Conservation (phyloP, 768 basidiomycete genomes). For the Sarcodon sp. region DNA sequence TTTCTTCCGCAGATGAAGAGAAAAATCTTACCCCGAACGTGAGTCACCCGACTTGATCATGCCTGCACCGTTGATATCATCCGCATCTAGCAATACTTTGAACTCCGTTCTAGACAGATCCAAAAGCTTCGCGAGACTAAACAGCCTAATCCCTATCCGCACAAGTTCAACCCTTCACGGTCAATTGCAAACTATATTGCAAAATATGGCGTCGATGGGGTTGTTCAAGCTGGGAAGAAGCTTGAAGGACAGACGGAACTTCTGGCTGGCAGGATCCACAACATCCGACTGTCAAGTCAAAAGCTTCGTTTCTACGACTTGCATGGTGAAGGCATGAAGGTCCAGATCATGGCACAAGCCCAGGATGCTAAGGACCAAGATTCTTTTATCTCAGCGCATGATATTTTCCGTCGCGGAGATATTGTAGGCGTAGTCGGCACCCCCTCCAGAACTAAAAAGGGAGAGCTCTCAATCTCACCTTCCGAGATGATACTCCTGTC, state of each 20-base stretch:
- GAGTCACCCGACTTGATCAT: slow-evolving; percentile 18
- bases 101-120: slow-evolving; percentile 83
- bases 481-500: slow-evolving; percentile 76
- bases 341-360: slow-evolving; percentile 89
- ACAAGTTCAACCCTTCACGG: slow-evolving; percentile 89
- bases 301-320: slow-evolving; percentile 94
- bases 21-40: slow-evolving; percentile 69
- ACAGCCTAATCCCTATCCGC: slow-evolving; percentile 91
- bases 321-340: slow-evolving; percentile 81
- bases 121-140: slow-evolving; percentile 74
- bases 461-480: slow-evolving; percentile 86
- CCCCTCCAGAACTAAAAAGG: slow-evolving; percentile 89
- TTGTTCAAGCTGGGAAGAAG: slow-evolving; percentile 55
- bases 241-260: slow-evolving; percentile 43
- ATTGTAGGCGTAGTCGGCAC: slow-evolving; percentile 86
- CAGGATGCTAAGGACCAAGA: slow-evolving; percentile 62
- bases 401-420: slow-evolving; percentile 89
- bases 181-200: slow-evolving; percentile 67
- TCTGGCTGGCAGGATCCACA: slow-evolving; percentile 87
- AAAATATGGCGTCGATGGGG: slow-evolving; percentile 60
- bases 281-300: slow-evolving; percentile 67
- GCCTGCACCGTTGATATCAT: background rate
- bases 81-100: slow-evolving; percentile 81
- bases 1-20: slow-evolving; percentile 56
- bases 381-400: slow-evolving; percentile 60